Percentiles rank a stretch among this genome's conserved stretches.
These are phyloP conservation scores for Chlorella vulgaris DNA, from an alignment of 139 green algal genomes.

Conservation along the genomic window DNA sequence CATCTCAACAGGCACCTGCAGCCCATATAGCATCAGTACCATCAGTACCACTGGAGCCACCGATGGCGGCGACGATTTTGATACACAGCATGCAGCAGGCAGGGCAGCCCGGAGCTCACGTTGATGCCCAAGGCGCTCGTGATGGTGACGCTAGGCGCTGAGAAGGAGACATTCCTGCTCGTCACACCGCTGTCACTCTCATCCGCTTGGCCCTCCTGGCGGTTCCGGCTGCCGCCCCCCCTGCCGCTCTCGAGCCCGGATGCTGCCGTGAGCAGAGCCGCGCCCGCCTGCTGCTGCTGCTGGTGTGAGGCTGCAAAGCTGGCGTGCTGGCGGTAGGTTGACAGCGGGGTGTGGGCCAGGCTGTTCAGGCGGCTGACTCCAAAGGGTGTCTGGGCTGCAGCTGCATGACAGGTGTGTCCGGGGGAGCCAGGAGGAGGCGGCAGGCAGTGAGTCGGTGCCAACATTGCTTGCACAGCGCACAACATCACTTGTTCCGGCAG, in stretches of 20 bases:
- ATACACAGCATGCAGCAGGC: background rate
- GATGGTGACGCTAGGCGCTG: background rate
- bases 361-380: constrained; percentile 22
- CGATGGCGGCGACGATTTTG: background rate
- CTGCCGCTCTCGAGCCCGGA: background rate
- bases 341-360: constrained; percentile 8
- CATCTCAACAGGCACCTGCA: constrained; percentile 39
- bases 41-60: background rate
- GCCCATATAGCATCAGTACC: background rate
- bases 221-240: too few relatives aligned
- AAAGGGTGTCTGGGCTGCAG: constrained; percentile 8
- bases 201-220: too few relatives aligned
- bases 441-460: background rate
- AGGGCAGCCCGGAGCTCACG: background rate
- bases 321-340: background rate
- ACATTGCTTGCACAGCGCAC: too few relatives aligned
- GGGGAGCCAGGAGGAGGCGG: background rate
- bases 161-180: background rate
- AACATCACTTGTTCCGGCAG: too few relatives aligned
- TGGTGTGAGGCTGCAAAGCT: background rate
- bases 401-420: background rate
- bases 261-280: background rate
- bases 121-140: background rate
- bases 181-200: background rate
- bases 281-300: constrained; percentile 5